Percentiles rank a stretch among this genome's conserved stretches.
Evolutionary conservation across 148 eudicot genomes (phyloP).

Genomic region (Cornus suecica): DNA sequence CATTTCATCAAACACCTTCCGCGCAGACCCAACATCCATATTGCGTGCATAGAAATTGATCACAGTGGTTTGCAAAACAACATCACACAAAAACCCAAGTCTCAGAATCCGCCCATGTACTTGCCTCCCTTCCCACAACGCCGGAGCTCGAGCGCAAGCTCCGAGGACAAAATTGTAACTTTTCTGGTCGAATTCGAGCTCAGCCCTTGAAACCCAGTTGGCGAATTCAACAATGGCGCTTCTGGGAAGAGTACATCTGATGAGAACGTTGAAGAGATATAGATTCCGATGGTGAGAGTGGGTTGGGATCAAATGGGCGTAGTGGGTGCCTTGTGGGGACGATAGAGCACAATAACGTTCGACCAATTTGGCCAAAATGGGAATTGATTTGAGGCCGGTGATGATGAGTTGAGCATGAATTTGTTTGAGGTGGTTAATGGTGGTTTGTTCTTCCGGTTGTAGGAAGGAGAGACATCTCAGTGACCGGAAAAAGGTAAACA

Average conservation of each 20-base stretch:
- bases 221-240: constrained; percentile 41
- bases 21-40: constrained; percentile 29
- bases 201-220: constrained; percentile 37
- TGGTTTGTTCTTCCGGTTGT: constrained; percentile 12
- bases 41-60: constrained; percentile 52
- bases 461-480: constrained; percentile 17
- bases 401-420: constrained; percentile 47
- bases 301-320: constrained; percentile 39
- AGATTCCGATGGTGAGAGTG: constrained; percentile 16
- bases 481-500: too few species aligned
- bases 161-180: constrained; percentile 54
- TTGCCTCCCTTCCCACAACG: constrained; percentile 46
- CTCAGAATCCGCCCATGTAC: constrained; percentile 38
- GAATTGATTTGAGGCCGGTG: constrained; percentile 29
- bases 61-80: constrained; percentile 40
- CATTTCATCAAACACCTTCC: constrained; percentile 66
- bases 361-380: constrained; percentile 30
- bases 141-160: constrained; percentile 56
- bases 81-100: constrained; percentile 29
- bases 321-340: constrained; percentile 21
- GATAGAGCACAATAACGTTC: constrained; percentile 32
- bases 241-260: constrained; percentile 49
- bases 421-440: constrained; percentile 32
- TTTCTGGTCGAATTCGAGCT: constrained; percentile 32
- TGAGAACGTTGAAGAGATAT: constrained; percentile 45